Base-by-base conservation (phyloP, 179 eudicot species). In the Patellifolia procumbens region DNA sequence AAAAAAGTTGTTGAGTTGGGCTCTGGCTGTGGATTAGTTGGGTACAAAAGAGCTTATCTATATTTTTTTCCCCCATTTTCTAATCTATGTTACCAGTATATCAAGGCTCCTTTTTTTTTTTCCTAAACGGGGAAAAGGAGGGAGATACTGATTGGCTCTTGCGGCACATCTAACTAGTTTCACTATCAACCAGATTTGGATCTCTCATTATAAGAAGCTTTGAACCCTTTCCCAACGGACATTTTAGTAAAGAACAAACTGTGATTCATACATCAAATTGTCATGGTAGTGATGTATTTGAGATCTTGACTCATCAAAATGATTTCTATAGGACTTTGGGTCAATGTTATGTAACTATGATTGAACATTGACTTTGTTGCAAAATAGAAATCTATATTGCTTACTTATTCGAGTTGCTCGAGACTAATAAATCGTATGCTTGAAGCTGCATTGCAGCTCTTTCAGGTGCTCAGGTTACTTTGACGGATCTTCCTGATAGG, bases 21-120 rank as follows among this genome's bases (percentile, higher is more conserved):
- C 55, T 87, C 97, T 67, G 98, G 98, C 78, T 92, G 97, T 78
- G 97, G 98, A 80, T 83, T 94, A 79, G 97, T 88, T 31, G 98
- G 98, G 98, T 93, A 90, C 73, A 76, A 53, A 64, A 59, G 13
- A 53, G 60, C 53, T 59, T 24, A 43, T 81, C 67, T 55, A 8
- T 22, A 66, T 39, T n/a, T 72, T 51, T 62, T 63, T 63, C 22
- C 42, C 70, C 28, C 46, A 56, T 48, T n/a, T 22, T 31, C 15
- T 66, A 45, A 11, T 12, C 3, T 68, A 15, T 76, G 64, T 71
- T 49, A 28, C 52, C 39, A 60, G 34, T 13, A 35, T 22, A 45
- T 76, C 26, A 19, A 59, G 37, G 42, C 42, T 46, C 13, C 26
- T 34, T 35, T 68, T 26, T 7, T 46, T 67, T n/a, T n/a, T n/a